Conservation (phyloP, 345 rosid genomes). For the Heritiera fomes region DNA sequence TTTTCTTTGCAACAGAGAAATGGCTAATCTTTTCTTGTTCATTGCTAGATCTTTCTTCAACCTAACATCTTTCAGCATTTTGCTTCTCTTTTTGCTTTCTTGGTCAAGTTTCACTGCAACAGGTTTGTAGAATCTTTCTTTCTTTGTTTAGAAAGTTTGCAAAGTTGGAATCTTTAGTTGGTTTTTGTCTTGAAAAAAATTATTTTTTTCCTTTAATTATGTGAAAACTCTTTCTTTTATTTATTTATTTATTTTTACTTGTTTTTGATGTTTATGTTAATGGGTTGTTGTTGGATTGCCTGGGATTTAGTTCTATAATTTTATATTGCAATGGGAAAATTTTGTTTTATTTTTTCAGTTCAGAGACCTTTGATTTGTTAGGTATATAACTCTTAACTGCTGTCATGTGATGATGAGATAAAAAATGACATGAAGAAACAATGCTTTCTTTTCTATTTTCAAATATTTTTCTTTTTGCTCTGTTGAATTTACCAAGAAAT, state of each 20-base stretch:
- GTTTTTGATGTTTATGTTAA: constrained; percentile 10
- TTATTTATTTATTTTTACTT: neutral
- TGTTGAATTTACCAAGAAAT: neutral
- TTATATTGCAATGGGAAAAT: neutral
- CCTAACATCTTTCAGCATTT: constrained; percentile 20
- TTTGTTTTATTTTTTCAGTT: neutral
- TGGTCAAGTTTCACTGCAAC: constrained; percentile 43
- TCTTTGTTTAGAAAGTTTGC: neutral
- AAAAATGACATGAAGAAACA: neutral
- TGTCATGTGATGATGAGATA: neutral
- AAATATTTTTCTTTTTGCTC: neutral
- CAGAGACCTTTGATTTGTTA: neutral
- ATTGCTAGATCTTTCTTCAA: constrained; percentile 29
- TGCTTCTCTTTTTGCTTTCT: constrained; percentile 47
- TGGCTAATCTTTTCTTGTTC: constrained; percentile 39
- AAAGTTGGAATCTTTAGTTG: constrained; percentile 16
- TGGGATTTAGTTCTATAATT: neutral
- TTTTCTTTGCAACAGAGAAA: constrained; percentile 20
- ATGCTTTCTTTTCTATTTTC: neutral
- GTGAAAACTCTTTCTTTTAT: neutral
- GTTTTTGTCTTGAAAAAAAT: constrained; percentile 12
- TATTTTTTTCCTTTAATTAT: neutral
- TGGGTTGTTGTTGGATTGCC: neutral
- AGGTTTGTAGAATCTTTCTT: constrained; percentile 42
- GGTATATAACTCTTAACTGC: neutral